Conservation (phyloP, 495 filamentous ascomycete species). For the Lineolata rhizophorae region DNA sequence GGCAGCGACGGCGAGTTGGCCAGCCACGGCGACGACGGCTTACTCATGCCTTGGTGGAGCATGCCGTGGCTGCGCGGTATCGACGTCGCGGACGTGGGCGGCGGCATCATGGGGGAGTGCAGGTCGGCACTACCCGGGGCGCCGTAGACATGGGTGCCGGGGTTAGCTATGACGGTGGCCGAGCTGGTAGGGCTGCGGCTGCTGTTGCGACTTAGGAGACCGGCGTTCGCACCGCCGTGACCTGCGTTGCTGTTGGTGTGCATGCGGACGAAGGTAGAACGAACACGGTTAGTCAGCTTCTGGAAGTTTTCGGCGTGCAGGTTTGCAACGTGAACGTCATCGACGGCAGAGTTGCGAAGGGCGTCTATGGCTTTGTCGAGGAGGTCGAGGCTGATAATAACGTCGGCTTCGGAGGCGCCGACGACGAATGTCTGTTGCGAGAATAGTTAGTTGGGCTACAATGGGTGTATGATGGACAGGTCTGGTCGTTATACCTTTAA, state of each 20-base stretch:
- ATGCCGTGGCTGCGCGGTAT: conserved; percentile 1
- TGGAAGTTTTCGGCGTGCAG: conserved; percentile 85
- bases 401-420: conserved; percentile 74
- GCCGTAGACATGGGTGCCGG: neutral
- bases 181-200: conserved; percentile 4
- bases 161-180: neutral
- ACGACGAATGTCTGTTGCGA: conserved; percentile 60
- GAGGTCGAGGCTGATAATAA: conserved; percentile 55
- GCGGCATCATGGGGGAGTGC: conserved; percentile 10
- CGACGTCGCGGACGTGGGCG: conserved; percentile 3
- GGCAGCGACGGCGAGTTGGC: conserved; percentile 3
- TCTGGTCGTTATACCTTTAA: conserved; percentile 27
- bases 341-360: conserved; percentile 66
- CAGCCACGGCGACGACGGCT: neutral
- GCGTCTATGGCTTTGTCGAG: conserved; percentile 64
- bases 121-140: neutral
- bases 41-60: conserved; percentile 1
- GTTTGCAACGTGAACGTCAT: conserved; percentile 89
- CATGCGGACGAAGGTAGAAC: conserved; percentile 18
- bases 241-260: conserved; percentile 6
- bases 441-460: conserved; percentile 3
- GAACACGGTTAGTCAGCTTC: conserved; percentile 21
- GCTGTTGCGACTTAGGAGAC: conserved; percentile 8
- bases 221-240: conserved; percentile 3
- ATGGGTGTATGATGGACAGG: neutral